Evolutionary conservation across 75 land plant genomes (phyloP), one percentile per base, ranked within the genome.

Genomic region (Adiantum capillusveneris): DNA sequence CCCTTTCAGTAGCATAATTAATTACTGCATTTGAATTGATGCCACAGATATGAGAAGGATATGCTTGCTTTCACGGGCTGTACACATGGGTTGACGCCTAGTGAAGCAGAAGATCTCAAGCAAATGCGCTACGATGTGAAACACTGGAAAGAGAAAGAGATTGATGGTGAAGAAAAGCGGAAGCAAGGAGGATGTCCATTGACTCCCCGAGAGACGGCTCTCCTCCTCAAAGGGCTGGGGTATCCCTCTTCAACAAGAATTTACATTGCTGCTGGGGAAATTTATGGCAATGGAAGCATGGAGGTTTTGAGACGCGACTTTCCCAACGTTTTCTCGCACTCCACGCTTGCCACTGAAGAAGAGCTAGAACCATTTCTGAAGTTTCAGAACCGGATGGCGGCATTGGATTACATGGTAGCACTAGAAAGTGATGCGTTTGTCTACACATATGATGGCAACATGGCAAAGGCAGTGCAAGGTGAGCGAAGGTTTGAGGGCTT

Each of bases 61-160:
- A 94, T 94, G 98, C 75, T 94, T 61, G 83, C 98, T 28, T 90
- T 94, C 71, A 89, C 98, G 18, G 98, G 98, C 25, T 94, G 98
- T 59, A 62, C 76, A 28, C 91, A 89, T 65, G 87, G 74, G 50
- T 67, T 94, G 68, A 78, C 85, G 28, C 20, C 71, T 17, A 81
- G 75, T 56, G 98, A 94, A 74, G 76, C 74, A 50, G 83, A 85
- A 2, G 87, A 81, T 31, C 85, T 94, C 6, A 71, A 59, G 24
- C 63, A 58, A 44, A 86, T 94, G 96, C 80, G 98, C 0, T 77
- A 86, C 67, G 76, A 79, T n/a, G 83, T 86, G 13, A 73, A 73
- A 63, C 96, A 89, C 61, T 94, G 98, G 98, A 90, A 94, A 53
- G 98, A 94, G 72, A 94, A 94, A 56, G 98, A 94, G 69, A 90